These are phyloP conservation scores for Gliomastix tumulicola DNA, from an alignment of 2,329 filamentous ascomycete genomes.

Conservation along the genomic window DNA sequence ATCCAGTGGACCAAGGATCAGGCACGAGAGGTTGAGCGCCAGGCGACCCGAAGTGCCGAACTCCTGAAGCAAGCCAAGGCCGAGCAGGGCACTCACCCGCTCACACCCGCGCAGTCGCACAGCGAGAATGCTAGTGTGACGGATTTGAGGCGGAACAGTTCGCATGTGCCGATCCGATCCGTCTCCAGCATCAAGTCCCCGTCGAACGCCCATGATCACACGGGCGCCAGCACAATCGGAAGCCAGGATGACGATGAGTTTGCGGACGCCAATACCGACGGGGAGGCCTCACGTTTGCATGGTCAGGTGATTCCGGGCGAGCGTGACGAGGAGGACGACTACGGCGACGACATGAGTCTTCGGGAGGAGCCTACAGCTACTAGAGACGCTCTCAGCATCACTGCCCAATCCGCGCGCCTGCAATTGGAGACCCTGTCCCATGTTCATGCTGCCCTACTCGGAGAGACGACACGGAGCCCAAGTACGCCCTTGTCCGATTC, in stretches of 20 bases:
- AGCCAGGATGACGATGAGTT: slow-evolving; percentile 48
- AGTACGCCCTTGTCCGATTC: slow-evolving; percentile 68
- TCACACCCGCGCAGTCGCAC: slow-evolving; percentile 35
- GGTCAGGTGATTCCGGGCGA: slow-evolving; percentile 30
- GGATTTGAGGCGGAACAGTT: slow-evolving; percentile 35
- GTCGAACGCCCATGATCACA: slow-evolving; percentile 25
- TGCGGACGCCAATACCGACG: slow-evolving; percentile 37
- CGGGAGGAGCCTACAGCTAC: slow-evolving; percentile 66
- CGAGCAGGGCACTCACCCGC: slow-evolving; percentile 53
- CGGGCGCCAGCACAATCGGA: slow-evolving; percentile 35
- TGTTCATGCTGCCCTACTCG: slow-evolving; percentile 74
- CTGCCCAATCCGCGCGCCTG: slow-evolving; percentile 86
- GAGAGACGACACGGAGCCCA: slow-evolving; percentile 61
- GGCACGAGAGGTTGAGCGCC: slow-evolving; percentile 79
- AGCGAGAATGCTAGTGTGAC: slow-evolving; percentile 47
- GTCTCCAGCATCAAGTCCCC: slow-evolving; percentile 15
- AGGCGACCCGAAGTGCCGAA: slow-evolving; percentile 68
- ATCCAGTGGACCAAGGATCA: slow-evolving; percentile 99
- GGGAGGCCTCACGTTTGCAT: slow-evolving; percentile 26
- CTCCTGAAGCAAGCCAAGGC: slow-evolving; percentile 72
- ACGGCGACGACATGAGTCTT: slow-evolving; percentile 65
- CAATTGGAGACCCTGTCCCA: slow-evolving; percentile 86
- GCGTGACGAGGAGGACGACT: slow-evolving; percentile 64
- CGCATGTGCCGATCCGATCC: slow-evolving; percentile 29
- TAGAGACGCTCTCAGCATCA: slow-evolving; percentile 95